Base-by-base conservation (phyloP, 495 filamentous ascomycete genomes). In the Bathelium albidoporum region DNA sequence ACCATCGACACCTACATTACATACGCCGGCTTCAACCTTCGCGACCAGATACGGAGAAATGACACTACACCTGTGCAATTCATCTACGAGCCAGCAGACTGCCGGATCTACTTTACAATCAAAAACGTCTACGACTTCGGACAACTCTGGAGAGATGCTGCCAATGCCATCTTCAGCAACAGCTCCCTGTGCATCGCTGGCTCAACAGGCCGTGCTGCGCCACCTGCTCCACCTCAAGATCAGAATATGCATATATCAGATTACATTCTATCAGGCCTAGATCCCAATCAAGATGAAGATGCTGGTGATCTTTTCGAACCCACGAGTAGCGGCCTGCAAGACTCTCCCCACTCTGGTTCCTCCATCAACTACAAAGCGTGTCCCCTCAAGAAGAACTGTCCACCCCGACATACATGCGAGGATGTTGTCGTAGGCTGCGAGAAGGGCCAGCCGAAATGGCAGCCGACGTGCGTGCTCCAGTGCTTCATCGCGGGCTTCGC, bases 151-250 rank as follows among this genome's bases (percentile, higher is more conserved):
- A 9, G 44, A 9, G 49, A 64, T 10, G 52, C 20, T 20, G 49
- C 29, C 4, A 58, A 53, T 34, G 61, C 43, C 26, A 36, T 59
- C 0, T 69, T 29, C 31, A 31, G n/a, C 28, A 60, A 66, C 45
- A 9, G 39, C 2, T 53, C 59, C 1, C 44, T 64, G 49, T 69
- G 67, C 41, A 64, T 69, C 1, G 55, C 59, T 2, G 61, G 59
- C 44, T 66, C 64, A 41, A 41, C 36, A 41, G 36, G 36, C 18
- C 36, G 36, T 9, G 10, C 36, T 41, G 36, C 9, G 18, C 10
- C 36, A 41, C 36, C 36, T 18, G 36, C 36, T 41, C 36, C 36
- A 41, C 10, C 36, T 1, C 36, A 41, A 18, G 36, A 41, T 10
- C 36, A 41, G 1, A 41, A 41, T 41, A 41, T 18, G 36, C 36